phyloP scores from a whole-genome alignment of 768 basidiomycete species.

The Suillus variegatus region DNA sequence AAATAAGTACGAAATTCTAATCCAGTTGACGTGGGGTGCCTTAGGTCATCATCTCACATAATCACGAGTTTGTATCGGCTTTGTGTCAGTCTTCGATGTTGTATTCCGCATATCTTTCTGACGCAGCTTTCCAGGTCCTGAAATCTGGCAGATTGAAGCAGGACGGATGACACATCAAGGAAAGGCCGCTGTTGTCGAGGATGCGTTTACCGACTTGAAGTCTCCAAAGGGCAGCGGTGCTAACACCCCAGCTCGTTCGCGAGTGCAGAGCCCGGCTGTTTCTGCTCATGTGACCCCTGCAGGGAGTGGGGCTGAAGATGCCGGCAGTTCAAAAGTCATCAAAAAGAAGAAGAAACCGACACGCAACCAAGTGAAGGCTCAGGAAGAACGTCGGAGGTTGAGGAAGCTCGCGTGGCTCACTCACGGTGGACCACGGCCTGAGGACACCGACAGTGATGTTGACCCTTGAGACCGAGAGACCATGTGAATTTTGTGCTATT shows the following conservation, averaged over 20 bases:
- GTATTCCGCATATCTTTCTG: conserved; percentile 13
- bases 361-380: conserved; percentile 87
- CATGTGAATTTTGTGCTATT: neutral
- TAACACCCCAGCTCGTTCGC: conserved; percentile 73
- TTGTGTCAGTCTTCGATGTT: conserved; percentile 57
- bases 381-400: conserved; percentile 80
- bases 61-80: conserved; percentile 82
- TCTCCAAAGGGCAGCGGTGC: conserved; percentile 69
- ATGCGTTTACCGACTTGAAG: conserved; percentile 72
- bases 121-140: conserved; percentile 57
- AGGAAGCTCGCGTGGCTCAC: conserved; percentile 84
- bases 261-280: conserved; percentile 66
- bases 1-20: conserved; percentile 15
- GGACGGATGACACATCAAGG: conserved; percentile 88
- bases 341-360: conserved; percentile 92
- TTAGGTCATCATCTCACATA: conserved; percentile 95
- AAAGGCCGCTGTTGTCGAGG: conserved; percentile 83
- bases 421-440: conserved; percentile 79
- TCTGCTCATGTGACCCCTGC: conserved; percentile 76
- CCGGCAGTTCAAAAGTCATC: conserved; percentile 39
- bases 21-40: conserved; percentile 16
- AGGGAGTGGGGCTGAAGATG: conserved; percentile 76
- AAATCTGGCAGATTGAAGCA: conserved; percentile 92
- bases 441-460: conserved; percentile 75
- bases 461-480: conserved; percentile 17